Evolutionary conservation across 2,329 filamentous ascomycete species (phyloP).

Genomic region (Phoma herbarum): DNA sequence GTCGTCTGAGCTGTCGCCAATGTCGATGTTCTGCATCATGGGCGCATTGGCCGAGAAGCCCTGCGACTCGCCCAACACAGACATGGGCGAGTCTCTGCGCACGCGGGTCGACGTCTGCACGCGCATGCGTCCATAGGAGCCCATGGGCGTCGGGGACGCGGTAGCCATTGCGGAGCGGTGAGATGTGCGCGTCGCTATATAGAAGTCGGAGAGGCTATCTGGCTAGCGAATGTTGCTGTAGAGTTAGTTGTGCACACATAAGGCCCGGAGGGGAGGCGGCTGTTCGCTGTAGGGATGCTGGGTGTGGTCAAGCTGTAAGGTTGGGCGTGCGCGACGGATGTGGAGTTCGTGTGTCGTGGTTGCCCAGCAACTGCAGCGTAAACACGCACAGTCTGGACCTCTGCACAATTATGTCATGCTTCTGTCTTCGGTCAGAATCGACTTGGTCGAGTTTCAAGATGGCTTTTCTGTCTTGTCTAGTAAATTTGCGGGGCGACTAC

Average conservation of each 20-base stretch:
- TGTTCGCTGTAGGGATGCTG: constrained; percentile 49
- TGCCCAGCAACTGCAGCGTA: constrained; percentile 14
- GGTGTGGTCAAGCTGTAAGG: constrained; percentile 32
- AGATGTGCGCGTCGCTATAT: constrained; percentile 32
- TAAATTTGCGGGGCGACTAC: not conserved
- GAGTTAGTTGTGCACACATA: constrained; percentile 53
- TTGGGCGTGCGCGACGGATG: constrained; percentile 15
- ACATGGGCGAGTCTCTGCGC: constrained; percentile 58
- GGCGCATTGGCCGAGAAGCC: constrained; percentile 57
- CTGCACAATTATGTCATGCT: constrained; percentile 14
- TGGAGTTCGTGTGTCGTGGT: constrained; percentile 19
- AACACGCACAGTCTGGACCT: constrained; percentile 15
- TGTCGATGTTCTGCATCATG: constrained; percentile 59
- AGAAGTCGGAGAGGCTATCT: constrained; percentile 30
- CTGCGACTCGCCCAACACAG: constrained; percentile 54
- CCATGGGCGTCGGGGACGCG: constrained; percentile 52
- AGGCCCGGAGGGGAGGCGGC: constrained; percentile 42
- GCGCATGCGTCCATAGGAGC: constrained; percentile 52
- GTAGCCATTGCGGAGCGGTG: constrained; percentile 47
- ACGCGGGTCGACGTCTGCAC: constrained; percentile 47
- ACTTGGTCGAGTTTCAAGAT: not conserved
- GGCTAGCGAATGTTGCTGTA: constrained; percentile 52
- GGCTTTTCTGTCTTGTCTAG: constrained; percentile 1
- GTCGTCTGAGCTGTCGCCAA: constrained; percentile 91
- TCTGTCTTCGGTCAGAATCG: not conserved